These are phyloP conservation scores for Solanum chiquidenum DNA, from an alignment of 257 asterid species.

Conservation along the genomic window DNA sequence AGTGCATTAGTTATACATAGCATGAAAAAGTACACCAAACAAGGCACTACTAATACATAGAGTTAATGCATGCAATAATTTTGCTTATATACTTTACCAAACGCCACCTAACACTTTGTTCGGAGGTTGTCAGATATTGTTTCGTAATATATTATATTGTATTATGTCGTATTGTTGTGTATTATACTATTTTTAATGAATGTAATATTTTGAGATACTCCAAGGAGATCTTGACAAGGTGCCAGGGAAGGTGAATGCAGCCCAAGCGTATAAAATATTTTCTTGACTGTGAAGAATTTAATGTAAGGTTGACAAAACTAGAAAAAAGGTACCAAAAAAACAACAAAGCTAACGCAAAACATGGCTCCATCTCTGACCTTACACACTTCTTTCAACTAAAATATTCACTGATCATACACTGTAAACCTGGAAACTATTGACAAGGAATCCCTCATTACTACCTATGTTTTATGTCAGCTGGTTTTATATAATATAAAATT, in stretches of 20 bases:
- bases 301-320: background rate
- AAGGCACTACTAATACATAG: no score
- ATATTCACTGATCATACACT: background rate
- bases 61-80: no score
- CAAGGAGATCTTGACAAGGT: background rate
- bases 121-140: background rate
- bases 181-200: background rate
- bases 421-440: background rate
- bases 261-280: background rate
- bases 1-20: no score
- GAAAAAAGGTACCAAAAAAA: background rate
- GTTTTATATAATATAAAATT: background rate
- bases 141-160: background rate
- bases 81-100: no score
- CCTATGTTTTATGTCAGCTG: background rate
- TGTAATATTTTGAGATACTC: background rate
- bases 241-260: background rate
- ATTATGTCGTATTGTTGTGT: background rate
- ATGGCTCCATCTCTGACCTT: background rate
- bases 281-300: background rate
- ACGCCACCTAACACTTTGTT: background rate
- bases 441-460: background rate
- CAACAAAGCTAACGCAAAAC: background rate
- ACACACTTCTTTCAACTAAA: background rate
- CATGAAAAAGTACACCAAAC: no score